Evolutionary conservation across 2,329 filamentous ascomycete species (phyloP), one percentile per base, ranked within the genome.

Genomic region (Lachnellula hyalina): DNA sequence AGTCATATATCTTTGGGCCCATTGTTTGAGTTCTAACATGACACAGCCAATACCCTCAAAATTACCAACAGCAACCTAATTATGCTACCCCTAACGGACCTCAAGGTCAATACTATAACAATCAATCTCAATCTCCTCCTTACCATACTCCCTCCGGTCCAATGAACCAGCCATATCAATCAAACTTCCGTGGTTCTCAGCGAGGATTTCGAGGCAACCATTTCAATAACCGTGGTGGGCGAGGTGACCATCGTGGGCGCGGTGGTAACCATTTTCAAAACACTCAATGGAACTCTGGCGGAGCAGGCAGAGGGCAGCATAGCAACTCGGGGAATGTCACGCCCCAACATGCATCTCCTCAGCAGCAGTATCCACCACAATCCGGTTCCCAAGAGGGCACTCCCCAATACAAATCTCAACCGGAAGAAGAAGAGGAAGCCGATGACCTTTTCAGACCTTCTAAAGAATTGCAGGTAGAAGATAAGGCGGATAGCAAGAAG

Each of bases 261-360:
- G 83, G 84, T 45, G 66, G 68, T 38, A 74, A 76, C 59, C 74
- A 85, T 72, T 81, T 86, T 75, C 78, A 85, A 71, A 83, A 88
- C 71, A 69, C 84, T 2, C 88, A 90, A 46, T 92, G 89, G 87
- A 87, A 81, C 53, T 78, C 83, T 48, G 75, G 78, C 17, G 76
- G 77, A 52, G 76, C 77, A 63, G 80, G 79, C 67, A 75, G 80
- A 54, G 65, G 69, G 36, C 68, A 73, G 54, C 62, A 74, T 52
- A 68, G 70, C 51, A 76, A 75, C 53, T 68, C 72, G 23, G 70
- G 65, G 2, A 65, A 65, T 48, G 65, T 61, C 21, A 69, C 68
- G 17, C 66, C 68, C 15, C 66, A 70, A 35, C 67, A 69, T 34
- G 50, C 58, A 48, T 68, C 68, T 44, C 67, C 66, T 50, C 64